These are phyloP conservation scores for Zea luxurians DNA, from an alignment of 176 grass and related monocot species.

Conservation along the genomic window DNA sequence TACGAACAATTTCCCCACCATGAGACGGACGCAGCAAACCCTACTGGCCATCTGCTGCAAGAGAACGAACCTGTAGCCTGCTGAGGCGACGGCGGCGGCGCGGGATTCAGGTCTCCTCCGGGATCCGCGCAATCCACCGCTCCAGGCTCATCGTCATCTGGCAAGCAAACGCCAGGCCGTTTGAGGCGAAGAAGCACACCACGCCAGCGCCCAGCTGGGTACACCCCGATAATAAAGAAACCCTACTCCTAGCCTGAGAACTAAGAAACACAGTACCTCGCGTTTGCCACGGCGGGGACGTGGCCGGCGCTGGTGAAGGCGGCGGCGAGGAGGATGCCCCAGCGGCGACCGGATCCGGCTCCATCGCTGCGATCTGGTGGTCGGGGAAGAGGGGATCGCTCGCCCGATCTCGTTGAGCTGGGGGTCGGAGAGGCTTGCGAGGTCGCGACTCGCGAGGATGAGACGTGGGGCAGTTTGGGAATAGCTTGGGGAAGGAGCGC, in stretches of 20 bases:
- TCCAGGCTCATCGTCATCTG: slow-evolving; percentile 12
- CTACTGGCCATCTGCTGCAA: too few relatives aligned
- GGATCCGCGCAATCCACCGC: slow-evolving; percentile 8
- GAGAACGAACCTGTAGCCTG: too few relatives aligned
- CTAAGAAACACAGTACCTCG: slow-evolving; percentile 33
- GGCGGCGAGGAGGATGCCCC: background rate
- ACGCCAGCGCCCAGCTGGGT: too few relatives aligned
- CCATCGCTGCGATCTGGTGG: slow-evolving; percentile 35
- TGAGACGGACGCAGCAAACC: too few relatives aligned
- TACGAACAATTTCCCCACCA: too few relatives aligned
- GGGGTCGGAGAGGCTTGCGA: too few relatives aligned
- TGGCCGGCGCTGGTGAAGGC: background rate
- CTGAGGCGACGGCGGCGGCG: too few relatives aligned
- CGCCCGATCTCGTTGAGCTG: background rate
- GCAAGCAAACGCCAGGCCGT: background rate
- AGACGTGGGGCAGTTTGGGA: background rate
- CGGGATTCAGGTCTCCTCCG: background rate
- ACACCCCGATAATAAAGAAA: background rate
- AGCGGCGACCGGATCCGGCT: slow-evolving; percentile 16
- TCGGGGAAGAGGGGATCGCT: background rate
- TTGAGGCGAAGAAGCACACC: background rate
- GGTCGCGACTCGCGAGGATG: background rate
- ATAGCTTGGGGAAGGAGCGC: background rate
- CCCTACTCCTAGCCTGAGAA: background rate
- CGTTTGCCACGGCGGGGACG: background rate